These are phyloP conservation scores for Schizochytrium sp. DNA, from an alignment of 108 stramenopile genomes.

Conservation along the genomic window DNA sequence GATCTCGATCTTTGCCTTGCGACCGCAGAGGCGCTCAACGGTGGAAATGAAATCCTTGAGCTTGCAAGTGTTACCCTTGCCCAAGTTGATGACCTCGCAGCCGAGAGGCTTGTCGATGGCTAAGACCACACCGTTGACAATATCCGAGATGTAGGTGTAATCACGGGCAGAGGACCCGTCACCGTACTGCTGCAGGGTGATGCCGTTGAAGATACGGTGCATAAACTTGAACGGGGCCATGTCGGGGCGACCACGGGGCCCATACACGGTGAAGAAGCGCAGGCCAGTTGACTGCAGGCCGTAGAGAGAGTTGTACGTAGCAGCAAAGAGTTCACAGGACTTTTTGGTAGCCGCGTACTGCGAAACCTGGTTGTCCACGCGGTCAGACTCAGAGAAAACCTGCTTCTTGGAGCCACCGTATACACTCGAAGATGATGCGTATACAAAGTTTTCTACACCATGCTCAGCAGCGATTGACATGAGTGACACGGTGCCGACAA, in stretches of 20 bases:
- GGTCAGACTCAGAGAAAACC: slow-evolving; percentile 88
- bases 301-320: slow-evolving; percentile 97
- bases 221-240: slow-evolving; percentile 99
- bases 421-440: slow-evolving; percentile 87
- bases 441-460: slow-evolving; percentile 85
- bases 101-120: slow-evolving; percentile 91
- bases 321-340: slow-evolving; percentile 91
- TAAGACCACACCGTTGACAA: slow-evolving; percentile 90
- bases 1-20: slow-evolving; percentile 85
- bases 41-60: slow-evolving; percentile 91
- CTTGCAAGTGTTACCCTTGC: slow-evolving; percentile 89
- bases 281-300: slow-evolving; percentile 87
- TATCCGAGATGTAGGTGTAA: slow-evolving; percentile 93
- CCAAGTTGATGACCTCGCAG: slow-evolving; percentile 95
- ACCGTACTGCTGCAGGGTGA: slow-evolving; percentile 94
- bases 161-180: slow-evolving; percentile 88
- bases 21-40: slow-evolving; percentile 88
- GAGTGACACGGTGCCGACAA: slow-evolving; percentile 86
- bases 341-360: slow-evolving; percentile 97
- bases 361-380: slow-evolving; percentile 89
- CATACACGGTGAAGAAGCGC: slow-evolving; percentile 98
- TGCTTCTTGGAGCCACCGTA: slow-evolving; percentile 89
- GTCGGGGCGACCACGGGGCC: slow-evolving; percentile 93
- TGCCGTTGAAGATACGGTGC: slow-evolving; percentile 88
- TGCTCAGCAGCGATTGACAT: slow-evolving; percentile 82